A percentile compares a stretch with the other conserved stretches of the same genome.
These are phyloP conservation scores for Ceratocystis huliohia DNA, from an alignment of 2,329 filamentous ascomycete genomes.

Conservation along the genomic window DNA sequence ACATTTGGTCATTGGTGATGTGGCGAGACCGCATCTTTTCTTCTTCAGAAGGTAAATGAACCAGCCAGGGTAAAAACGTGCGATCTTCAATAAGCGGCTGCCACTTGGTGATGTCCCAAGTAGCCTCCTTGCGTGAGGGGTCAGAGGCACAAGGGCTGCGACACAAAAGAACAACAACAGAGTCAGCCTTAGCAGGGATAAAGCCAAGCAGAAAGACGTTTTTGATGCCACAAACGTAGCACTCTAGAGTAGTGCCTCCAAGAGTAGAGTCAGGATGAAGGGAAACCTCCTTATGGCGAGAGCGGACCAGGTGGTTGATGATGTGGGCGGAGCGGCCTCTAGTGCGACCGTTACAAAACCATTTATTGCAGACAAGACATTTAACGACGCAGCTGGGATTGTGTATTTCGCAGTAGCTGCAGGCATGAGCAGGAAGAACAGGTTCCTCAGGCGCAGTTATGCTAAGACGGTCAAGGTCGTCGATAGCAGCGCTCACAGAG, in stretches of 20 bases:
- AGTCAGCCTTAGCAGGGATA: conserved; percentile 96
- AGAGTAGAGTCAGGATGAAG: conserved; percentile 85
- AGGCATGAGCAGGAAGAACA: conserved; percentile 85
- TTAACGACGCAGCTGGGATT: conserved; percentile 92
- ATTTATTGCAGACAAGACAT: conserved; percentile 89
- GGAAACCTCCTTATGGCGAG: conserved; percentile 96
- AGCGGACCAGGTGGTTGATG: conserved; percentile 92
- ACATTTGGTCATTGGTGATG: conserved; percentile 85
- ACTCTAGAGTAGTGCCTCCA: conserved; percentile 92
- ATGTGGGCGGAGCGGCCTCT: conserved; percentile 97
- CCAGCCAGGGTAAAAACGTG: conserved; percentile 88
- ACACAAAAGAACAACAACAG: conserved; percentile 90
- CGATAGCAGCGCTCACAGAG: conserved; percentile 67
- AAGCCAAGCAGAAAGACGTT: conserved; percentile 97
- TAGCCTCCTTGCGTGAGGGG: conserved; percentile 97
- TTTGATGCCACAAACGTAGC: conserved; percentile 99
- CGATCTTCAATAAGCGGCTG: conserved; percentile 95
- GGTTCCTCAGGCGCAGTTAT: conserved; percentile 56
- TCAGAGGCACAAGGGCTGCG: conserved; percentile 91
- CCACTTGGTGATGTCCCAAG: conserved; percentile 97
- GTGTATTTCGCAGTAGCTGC: conserved; percentile 96
- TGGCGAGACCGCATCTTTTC: conserved; percentile 93
- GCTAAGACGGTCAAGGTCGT: conserved; percentile 55
- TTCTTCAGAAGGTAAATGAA: conserved; percentile 75
- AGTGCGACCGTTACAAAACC: conserved; percentile 96